phyloP scores from a whole-genome alignment of 2,329 filamentous ascomycete genomes.

The Hymenotorrendiella dingleyae region DNA sequence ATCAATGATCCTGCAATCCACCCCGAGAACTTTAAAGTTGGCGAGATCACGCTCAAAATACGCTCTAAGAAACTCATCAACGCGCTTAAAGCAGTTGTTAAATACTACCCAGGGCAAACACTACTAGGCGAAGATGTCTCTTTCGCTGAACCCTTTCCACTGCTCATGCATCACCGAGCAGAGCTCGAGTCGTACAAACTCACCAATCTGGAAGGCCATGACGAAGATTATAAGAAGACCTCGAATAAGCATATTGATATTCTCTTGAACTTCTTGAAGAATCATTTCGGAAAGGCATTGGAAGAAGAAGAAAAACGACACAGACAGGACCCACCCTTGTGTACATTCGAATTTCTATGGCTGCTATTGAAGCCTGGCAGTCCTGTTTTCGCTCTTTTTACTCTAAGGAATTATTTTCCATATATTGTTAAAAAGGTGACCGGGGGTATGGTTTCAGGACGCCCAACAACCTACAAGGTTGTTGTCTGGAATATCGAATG shows the following conservation, averaged over 20 bases:
- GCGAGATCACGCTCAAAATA: too few species aligned
- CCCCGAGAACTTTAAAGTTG: too few species aligned
- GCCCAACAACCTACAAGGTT: not conserved
- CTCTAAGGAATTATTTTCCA: not conserved
- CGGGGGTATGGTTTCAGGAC: not conserved
- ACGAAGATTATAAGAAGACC: not conserved
- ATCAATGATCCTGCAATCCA: too few species aligned
- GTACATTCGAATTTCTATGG: conserved; percentile 1
- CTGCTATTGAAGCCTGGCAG: not conserved
- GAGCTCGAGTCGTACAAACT: not conserved
- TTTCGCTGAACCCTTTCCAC: not conserved
- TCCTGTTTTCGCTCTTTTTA: not conserved
- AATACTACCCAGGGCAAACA: too few species aligned
- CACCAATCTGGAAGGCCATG: not conserved
- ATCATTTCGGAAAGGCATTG: not conserved
- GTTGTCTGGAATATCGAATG: not conserved
- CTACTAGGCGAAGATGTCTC: too few species aligned
- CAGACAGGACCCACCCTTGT: not conserved
- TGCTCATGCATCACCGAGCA: not conserved
- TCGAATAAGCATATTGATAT: conserved; percentile 1
- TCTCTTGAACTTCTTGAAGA: not conserved
- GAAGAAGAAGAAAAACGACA: not conserved
- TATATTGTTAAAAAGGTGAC: not conserved
- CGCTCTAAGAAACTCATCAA: too few species aligned
- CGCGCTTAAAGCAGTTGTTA: not conserved